Conservation (phyloP, 108 stramenopile genomes). For the Cyclotella sp. region DNA sequence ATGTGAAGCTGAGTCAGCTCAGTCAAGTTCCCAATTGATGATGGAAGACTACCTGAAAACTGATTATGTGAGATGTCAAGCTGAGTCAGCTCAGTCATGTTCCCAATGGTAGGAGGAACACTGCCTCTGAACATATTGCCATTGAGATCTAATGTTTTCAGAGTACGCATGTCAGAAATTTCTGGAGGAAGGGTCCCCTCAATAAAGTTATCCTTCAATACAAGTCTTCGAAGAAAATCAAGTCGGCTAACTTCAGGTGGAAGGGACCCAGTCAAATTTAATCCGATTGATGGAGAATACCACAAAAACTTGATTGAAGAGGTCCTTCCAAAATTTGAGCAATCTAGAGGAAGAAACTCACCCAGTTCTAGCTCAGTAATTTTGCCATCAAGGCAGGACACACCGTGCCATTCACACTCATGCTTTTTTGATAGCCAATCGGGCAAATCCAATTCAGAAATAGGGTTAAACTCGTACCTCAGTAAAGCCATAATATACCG, state of each 20-base stretch:
- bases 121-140: neutral
- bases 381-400: neutral
- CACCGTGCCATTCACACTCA: conserved; percentile 23
- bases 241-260: neutral
- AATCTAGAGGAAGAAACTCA: neutral
- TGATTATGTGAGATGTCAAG: neutral
- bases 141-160: neutral
- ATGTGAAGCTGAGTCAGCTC: conserved; percentile 9
- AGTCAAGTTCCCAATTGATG: conserved; percentile 2
- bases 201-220: conserved; percentile 4
- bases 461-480: neutral
- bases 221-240: neutral
- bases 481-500: conserved; percentile 6
- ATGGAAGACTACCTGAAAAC: neutral
- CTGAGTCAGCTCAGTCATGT: neutral
- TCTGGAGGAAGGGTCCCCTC: conserved; percentile 8
- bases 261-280: neutral
- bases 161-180: neutral
- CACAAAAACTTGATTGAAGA: neutral
- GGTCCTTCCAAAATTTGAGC: neutral
- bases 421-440: conserved; percentile 5
- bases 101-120: neutral
- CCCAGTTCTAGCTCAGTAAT: neutral
- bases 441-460: neutral
- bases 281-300: neutral